These are phyloP conservation scores for Mucor saturninus DNA, from an alignment of 371 early-diverging fungal species.

Conservation along the genomic window DNA sequence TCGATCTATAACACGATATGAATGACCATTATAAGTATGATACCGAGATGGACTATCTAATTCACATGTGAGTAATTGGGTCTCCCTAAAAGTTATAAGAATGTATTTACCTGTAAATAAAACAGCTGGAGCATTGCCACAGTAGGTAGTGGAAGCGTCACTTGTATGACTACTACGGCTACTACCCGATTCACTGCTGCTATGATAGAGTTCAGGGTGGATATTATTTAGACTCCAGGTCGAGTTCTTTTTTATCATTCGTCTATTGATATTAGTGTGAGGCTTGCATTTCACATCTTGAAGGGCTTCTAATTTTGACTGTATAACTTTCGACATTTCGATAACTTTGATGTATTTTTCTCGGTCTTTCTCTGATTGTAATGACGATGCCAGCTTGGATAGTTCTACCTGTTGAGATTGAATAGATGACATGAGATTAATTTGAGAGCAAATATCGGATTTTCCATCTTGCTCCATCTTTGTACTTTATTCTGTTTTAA, in stretches of 20 bases:
- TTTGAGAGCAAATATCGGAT: conserved; percentile 3
- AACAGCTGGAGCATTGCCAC: conserved; percentile 10
- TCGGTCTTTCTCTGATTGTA: conserved; percentile 25
- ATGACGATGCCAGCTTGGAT: conserved; percentile 11
- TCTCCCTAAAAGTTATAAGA: not conserved
- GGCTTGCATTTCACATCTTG: conserved; percentile 3
- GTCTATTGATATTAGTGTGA: not conserved
- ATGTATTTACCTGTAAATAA: conserved; percentile 10
- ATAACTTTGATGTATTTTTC: conserved; percentile 29
- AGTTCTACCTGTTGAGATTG: conserved; percentile 17
- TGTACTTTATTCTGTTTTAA: not conserved
- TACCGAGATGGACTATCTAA: conserved; percentile 6
- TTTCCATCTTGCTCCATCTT: conserved; percentile 1
- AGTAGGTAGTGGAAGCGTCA: not conserved
- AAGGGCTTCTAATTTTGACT: conserved; percentile 20
- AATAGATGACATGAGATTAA: conserved; percentile 11
- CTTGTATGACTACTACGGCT: conserved; percentile 1
- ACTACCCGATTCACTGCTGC: conserved; percentile 2
- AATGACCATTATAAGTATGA: conserved; percentile 18
- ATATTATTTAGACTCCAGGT: conserved; percentile 7
- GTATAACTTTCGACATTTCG: conserved; percentile 25
- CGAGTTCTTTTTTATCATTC: conserved; percentile 5
- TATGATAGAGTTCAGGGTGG: not conserved
- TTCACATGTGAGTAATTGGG: not conserved
- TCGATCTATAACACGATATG: conserved; percentile 16